Base-by-base conservation (phyloP, 2,329 filamentous ascomycete species). In the Fusarium agapanthi region DNA sequence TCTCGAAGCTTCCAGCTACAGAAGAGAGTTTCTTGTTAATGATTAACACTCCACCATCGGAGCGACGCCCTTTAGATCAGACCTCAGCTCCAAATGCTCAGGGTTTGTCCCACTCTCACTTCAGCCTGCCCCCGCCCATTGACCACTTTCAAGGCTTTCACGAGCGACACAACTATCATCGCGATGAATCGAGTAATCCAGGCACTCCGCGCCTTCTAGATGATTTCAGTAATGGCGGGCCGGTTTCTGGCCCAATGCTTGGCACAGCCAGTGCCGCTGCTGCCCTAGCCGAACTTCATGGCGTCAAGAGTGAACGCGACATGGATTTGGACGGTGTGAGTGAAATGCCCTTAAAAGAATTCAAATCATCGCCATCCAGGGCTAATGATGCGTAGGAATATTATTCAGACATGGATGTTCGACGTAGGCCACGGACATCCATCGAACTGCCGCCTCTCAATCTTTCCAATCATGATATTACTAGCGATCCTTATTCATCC, bases 21-120 rank as follows among this genome's bases (percentile, higher is more conserved):
- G 95, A 98, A 83, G 95, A 98, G 85, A 98, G 95, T 90, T 98
- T 99, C 84, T 87, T 93, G 79, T 88, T 97, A 82, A 98, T 98
- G 96, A 94, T 98, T 83, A 97, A 91, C 82, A 95, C 94, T 75
- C 92, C 94, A 72, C 95, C 93, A 16, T 91, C 92, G 70, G 91
- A 94, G 81, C 89, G 89, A 78, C 89, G 88, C 48, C 88, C 88
- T 69, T 72, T 76, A 58, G 78, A 81, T 54, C 79, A 80, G 68
- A 78, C 75, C 64, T 78, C 81, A 48, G 74, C 79, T 50, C 75
- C 81, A 30, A 74, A 77, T 64, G 65, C 79, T 59, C 80, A 80
- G 71, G 77, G 81, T 83, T 71, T 69, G 78, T 79, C 62, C 53
- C 65, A 70, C 60, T 57, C 69, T 59, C 61, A 68, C 28, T 53